Evolutionary conservation across 1,139 yeast genomes (phyloP), one percentile per base, ranked within the genome.

Genomic region (Pichia sp.): DNA sequence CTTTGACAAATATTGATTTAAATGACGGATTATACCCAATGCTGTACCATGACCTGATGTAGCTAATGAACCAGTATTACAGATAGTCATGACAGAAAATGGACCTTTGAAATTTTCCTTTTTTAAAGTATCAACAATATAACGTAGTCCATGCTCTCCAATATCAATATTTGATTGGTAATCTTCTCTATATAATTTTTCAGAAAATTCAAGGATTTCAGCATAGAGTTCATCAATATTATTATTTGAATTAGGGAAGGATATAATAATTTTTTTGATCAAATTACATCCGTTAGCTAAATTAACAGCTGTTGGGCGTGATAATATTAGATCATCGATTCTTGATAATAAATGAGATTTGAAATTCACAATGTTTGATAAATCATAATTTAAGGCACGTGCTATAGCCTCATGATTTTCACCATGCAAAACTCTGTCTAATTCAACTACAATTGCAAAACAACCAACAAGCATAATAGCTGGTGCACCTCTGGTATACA

Each of bases 41-140:
- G 97, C 97, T 7, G 98, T 92, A 24, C 98, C 98, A 60, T 89
- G 92, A 2, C 97, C 97, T 3, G 97, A 87, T 3, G 97, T 92
- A 1, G 98, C 98, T 51, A 92, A 70, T 0, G 97, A 87, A 0
- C 95, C 94, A 2, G 92, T 84, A 61, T 84, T 84, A 59, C 92
- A 83, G 47, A 90, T 85, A 2, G 97, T 92, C 60, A 90, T 66
- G 4, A 87, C 90, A 1, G 95, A 77, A 59, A 89, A 82, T 1
- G 82, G 79, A 7, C 85, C 89, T 29, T 63, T 62, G 55, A 77
- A 82, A 2, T 68, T 66, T 50, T 81, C 80, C 3, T 61, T 51
- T 25, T 61, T 58, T 51, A 83, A 68, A 3, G 67, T 59, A 3
- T 74, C 62, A 42, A 68, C 61, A 43, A 87, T 78, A 68, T 81